A percentile compares a stretch with the other conserved stretches of the same genome.
phyloP scores from a whole-genome alignment of 2,329 filamentous ascomycete genomes.

The Calonectria hongkongensis region DNA sequence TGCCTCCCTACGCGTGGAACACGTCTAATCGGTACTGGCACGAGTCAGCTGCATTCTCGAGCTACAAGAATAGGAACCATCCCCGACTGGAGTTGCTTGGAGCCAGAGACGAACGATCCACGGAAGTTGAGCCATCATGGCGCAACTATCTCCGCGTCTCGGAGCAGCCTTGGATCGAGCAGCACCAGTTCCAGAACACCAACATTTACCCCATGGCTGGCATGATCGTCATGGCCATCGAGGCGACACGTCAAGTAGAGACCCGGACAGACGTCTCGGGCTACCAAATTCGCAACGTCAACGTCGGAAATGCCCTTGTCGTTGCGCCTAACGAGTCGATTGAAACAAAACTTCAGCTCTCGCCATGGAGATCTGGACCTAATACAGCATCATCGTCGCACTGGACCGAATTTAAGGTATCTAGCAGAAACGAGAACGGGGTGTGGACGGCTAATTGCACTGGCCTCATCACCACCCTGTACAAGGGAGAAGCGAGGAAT shows the following conservation, averaged over 20 bases:
- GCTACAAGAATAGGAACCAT: conserved; percentile 9
- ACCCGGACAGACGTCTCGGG: neutral
- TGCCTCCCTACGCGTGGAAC: conserved; percentile 8
- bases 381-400: neutral
- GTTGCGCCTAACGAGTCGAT: conserved; percentile 2
- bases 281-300: conserved; percentile 9
- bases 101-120: conserved; percentile 12
- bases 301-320: conserved; percentile 1
- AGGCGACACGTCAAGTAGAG: conserved; percentile 21
- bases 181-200: conserved; percentile 28
- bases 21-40: conserved; percentile 5
- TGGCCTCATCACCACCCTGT: conserved; percentile 11
- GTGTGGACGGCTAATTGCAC: conserved; percentile 20
- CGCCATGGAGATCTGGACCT: neutral
- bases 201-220: conserved; percentile 32
- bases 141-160: conserved; percentile 12
- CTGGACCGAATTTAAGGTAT: conserved; percentile 12
- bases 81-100: neutral
- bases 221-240: conserved; percentile 31
- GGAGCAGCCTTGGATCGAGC: conserved; percentile 29
- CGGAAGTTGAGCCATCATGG: neutral
- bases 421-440: conserved; percentile 18
- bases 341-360: conserved; percentile 11
- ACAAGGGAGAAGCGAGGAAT: neutral
- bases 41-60: neutral